Base-by-base conservation (phyloP, 2,329 filamentous ascomycete species). In the Aspergillus caelatus region DNA sequence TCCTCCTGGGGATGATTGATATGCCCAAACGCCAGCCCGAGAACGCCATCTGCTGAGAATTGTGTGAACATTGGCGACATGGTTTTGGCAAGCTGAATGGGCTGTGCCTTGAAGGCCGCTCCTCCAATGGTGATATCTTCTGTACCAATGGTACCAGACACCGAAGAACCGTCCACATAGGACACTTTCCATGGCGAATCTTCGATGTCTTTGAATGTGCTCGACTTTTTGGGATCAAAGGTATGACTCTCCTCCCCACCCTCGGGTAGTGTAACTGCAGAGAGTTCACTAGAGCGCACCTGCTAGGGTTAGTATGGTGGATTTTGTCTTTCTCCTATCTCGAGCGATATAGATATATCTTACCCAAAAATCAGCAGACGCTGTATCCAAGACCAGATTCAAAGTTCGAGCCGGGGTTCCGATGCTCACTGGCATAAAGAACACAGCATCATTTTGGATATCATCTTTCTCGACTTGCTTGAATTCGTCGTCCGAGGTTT, bases 301-400 rank as follows among this genome's bases (percentile, higher is more conserved):
- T 65, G 57, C 14, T 36, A 50, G 8, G 14, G 56, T 59, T 46
- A 64, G 50, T 63, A 62, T 23, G 26, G 32, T 21, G 7, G 39
- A n/a, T 41, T 41, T 41, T 41, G 39, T 10, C 19, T 14, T 43
- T 41, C n/a, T 53, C 11, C 21, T 45, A 3, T 2, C 6, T 10
- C 19, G 14, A 78, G 60, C 16, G 16, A n/a, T n/a, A 39, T 39
- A 19, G 11, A 41, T 10, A 34, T 45, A 57, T 66, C 81, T 68
- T 78, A 88, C 85, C 89, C 88, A 92, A 26, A 90, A 81, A 79
- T 92, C 90, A 23, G 88, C 84, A 12, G 88, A 90, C 23, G 89
- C 89, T 45, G 89, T 91, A 73, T 92, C 90, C 65, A 92, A 91
- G 71, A 91, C 85, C 16, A 91, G 75, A 66, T 82, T 83, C 50